These are phyloP conservation scores for Globisporangium echinulatum DNA, from an alignment of 352 stramenopile species.

Conservation along the genomic window DNA sequence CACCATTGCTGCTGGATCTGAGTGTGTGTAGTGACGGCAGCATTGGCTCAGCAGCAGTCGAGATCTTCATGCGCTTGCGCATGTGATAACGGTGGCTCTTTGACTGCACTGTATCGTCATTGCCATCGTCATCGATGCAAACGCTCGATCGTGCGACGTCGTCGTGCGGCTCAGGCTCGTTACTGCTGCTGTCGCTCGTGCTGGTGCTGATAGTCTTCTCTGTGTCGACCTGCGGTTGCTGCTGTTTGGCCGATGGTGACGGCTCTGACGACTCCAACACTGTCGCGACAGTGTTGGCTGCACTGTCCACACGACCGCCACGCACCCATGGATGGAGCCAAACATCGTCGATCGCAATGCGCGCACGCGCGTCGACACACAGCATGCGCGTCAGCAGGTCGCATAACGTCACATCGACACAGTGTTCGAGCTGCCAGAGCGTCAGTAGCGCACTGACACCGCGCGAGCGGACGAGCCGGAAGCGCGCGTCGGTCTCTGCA, in stretches of 20 bases:
- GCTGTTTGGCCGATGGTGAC: background rate
- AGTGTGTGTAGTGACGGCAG: too few species aligned
- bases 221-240: too few species aligned
- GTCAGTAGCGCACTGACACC: slow-evolving; percentile 30
- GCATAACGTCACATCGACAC: slow-evolving; percentile 22
- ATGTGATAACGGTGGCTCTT: background rate
- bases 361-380: slow-evolving; percentile 21
- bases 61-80: slow-evolving; percentile 12
- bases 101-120: background rate
- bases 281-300: background rate
- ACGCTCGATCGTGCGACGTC: too few species aligned
- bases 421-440: slow-evolving; percentile 31
- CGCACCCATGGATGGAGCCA: slow-evolving; percentile 36
- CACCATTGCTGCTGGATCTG: too few species aligned
- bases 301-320: background rate
- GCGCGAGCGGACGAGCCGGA: slow-evolving; percentile 33
- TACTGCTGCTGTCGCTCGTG: too few species aligned
- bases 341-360: slow-evolving; percentile 30
- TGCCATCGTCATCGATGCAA: background rate
- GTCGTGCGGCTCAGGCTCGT: too few species aligned
- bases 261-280: background rate
- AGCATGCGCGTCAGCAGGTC: slow-evolving; percentile 37
- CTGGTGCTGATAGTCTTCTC: too few species aligned
- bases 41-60: background rate
- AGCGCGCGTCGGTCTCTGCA: slow-evolving; percentile 40